phyloP scores from a whole-genome alignment of 2,329 filamentous ascomycete genomes.

The Coniochaeta hoffmannii region DNA sequence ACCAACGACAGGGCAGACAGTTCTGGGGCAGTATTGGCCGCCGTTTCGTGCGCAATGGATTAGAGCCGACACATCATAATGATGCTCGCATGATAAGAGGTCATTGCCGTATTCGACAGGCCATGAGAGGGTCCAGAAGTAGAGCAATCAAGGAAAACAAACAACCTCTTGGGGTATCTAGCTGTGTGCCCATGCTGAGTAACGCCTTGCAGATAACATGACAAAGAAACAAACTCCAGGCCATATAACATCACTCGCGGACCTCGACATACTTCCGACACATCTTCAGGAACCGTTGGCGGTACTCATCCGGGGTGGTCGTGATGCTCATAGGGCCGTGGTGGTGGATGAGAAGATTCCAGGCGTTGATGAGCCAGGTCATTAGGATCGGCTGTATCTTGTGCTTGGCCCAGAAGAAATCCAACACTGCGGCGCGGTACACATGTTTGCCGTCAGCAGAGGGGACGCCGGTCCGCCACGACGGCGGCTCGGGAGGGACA shows the following conservation, averaged over 20 bases:
- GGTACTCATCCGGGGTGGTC: constrained; percentile 60
- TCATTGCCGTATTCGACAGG: too few species aligned
- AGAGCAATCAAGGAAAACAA: background rate
- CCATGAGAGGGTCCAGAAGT: background rate
- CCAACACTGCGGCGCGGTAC: constrained; percentile 60
- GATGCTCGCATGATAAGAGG: too few species aligned
- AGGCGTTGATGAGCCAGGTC: constrained; percentile 56
- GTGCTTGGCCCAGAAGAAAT: constrained; percentile 76
- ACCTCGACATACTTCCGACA: constrained; percentile 27
- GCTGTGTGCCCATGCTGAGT: background rate
- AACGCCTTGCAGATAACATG: background rate
- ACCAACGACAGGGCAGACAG: too few species aligned
- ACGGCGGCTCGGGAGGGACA: constrained; percentile 26
- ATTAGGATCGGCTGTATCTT: constrained; percentile 58
- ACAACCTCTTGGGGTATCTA: background rate
- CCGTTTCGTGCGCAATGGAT: too few species aligned
- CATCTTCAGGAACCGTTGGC: constrained; percentile 44
- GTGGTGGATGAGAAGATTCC: constrained; percentile 51
- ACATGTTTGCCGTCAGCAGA: constrained; percentile 58
- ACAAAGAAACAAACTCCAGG: too few species aligned
- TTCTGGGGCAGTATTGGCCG: too few species aligned
- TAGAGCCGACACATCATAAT: too few species aligned
- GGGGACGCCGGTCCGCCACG: constrained; percentile 55
- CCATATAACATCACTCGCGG: constrained; percentile 4
- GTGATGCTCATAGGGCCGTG: constrained; percentile 71